Conservation (phyloP, 257 asterid species). For the Lithospermum erythrorhizon region DNA sequence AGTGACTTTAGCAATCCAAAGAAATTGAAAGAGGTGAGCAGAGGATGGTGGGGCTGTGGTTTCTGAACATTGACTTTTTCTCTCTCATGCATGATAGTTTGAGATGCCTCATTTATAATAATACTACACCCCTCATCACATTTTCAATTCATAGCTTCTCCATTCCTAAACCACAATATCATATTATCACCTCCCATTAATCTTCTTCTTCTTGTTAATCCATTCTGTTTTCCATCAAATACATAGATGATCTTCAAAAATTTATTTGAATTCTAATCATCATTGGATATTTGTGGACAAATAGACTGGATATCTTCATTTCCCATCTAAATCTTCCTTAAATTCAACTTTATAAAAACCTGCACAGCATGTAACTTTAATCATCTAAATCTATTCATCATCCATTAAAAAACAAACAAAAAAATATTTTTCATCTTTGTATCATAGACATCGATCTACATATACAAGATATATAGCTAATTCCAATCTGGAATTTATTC, state of each 20-base stretch:
- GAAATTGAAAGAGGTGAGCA: constrained; percentile 2
- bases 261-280: neutral
- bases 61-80: constrained; percentile 12
- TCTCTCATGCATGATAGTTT: neutral
- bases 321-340: constrained; percentile 32
- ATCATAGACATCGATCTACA: neutral
- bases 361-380: constrained; percentile 38
- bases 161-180: neutral
- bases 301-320: constrained; percentile 35
- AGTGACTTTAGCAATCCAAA: constrained; percentile 11
- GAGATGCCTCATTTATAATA: neutral
- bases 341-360: constrained; percentile 44
- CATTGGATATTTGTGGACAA: neutral
- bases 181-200: no score
- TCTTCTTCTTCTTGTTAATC: neutral
- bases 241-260: neutral
- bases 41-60: neutral
- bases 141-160: neutral
- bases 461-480: constrained; percentile 1
- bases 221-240: neutral
- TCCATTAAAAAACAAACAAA: constrained; percentile 16
- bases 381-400: constrained; percentile 1
- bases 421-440: neutral
- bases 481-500: constrained; percentile 28
- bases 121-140: neutral